Evolutionary conservation across 495 filamentous ascomycete species (phyloP), one percentile per base, ranked within the genome.

Genomic region (Bathelium albidoporum): DNA sequence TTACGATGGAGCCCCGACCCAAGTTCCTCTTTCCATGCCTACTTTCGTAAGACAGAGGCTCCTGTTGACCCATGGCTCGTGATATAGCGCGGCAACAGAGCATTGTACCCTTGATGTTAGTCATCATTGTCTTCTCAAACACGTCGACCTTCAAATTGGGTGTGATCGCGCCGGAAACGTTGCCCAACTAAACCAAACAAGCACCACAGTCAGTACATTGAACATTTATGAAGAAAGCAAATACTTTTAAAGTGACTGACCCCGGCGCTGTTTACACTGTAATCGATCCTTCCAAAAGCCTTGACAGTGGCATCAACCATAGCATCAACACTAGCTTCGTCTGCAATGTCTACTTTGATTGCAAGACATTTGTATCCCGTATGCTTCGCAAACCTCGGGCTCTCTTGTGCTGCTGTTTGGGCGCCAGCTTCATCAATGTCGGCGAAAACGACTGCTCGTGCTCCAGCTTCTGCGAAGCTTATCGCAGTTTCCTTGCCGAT

Each of bases 1-100:
- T 79, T 43, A 83, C 73, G 31, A 84, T 82, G 0, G 72, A 73
- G 2, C 82, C 80, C 12, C 65, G 65, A 26, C 65, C 41, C 16
- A 67, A 26, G 12, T 41, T 16, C 1, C 65, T 24, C 11, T n/a
- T n/a, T 10, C 32, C 62, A 22, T 39, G 9, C 5, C 49, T 24
- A 16, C 16, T 10, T 1, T 12, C 4, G n/a, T 39, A 16, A 10
- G 14, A 43, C 4, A 41, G 10, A 22, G 52, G 32, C 12, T 53
- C n/a, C 28, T 39, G 59, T 31, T 26, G 31, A 52, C 32, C 62
- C 16, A 58, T 58, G 60, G 60, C 59, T 22, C 64, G 64, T 14
- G 65, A 58, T 18, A 67, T 58, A 0, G 65, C 58, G 14, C 61
- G 58, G 1, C 55, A 58, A 29, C 61, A 64, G 28, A 67, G 65